These are phyloP conservation scores for Aspergillus pseudoglaucus DNA, from an alignment of 2,329 filamentous ascomycete genomes.

Conservation along the genomic window DNA sequence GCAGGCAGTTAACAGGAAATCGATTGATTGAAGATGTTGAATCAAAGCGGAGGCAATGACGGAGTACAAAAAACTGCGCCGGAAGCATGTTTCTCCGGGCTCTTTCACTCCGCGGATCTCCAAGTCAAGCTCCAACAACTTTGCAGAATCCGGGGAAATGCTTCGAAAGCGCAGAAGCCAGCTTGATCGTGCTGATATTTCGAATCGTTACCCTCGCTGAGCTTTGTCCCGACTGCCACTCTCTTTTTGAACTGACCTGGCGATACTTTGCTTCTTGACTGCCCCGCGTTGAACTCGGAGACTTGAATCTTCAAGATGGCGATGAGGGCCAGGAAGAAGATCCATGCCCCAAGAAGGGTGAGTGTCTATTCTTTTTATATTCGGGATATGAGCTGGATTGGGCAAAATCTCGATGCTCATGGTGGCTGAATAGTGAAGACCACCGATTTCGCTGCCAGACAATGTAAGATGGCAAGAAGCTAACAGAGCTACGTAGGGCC, in stretches of 20 bases:
- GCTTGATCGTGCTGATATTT: neutral
- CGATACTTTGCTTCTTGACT: constrained; percentile 2
- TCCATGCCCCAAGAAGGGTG: constrained; percentile 62
- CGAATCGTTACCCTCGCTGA: neutral
- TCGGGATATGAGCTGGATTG: neutral
- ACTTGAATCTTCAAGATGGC: constrained; percentile 34
- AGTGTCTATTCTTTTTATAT: constrained; percentile 25
- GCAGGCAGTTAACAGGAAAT: neutral
- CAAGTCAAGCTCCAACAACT: constrained; percentile 1
- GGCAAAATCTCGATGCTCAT: neutral
- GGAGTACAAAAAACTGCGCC: constrained; percentile 14
- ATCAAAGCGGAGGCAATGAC: constrained; percentile 4
- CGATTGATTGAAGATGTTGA: neutral
- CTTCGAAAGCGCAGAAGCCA: neutral
- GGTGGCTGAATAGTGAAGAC: neutral
- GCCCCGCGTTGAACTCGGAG: constrained; percentile 8
- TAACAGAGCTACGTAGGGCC: constrained; percentile 40
- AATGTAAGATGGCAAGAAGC: constrained; percentile 7
- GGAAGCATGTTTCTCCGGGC: constrained; percentile 21
- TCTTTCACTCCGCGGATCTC: constrained; percentile 13
- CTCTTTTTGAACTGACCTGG: neutral
- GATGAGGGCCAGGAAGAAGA: constrained; percentile 55
- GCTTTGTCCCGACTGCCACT: neutral
- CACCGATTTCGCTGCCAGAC: constrained; percentile 3
- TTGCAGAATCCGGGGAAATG: neutral